Evolutionary conservation across 495 filamentous ascomycete species (phyloP).

Genomic region (Aspergillus mulundensis): DNA sequence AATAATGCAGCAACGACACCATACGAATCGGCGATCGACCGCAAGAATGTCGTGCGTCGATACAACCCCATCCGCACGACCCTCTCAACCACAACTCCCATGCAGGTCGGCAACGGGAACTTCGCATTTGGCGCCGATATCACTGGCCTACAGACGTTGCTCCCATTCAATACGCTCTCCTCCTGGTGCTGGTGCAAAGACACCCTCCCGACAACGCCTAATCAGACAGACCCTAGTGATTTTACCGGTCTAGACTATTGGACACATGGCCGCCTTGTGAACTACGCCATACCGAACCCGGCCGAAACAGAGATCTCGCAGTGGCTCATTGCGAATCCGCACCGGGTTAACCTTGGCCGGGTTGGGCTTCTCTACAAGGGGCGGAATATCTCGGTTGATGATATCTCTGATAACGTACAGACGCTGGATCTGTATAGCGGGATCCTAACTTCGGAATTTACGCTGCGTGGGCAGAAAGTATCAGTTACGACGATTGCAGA

Average conservation of each 20-base stretch:
- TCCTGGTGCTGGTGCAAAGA: constrained; percentile 10
- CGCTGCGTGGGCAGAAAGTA: background rate
- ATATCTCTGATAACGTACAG: constrained; percentile 5
- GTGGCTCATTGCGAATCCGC: constrained; percentile 19
- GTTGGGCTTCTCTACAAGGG: constrained; percentile 14
- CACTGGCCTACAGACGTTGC: constrained; percentile 19
- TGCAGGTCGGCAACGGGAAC: constrained; percentile 21
- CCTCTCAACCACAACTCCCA: constrained; percentile 16
- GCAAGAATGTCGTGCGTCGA: background rate
- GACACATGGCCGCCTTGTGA: constrained; percentile 18
- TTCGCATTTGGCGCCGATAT: constrained; percentile 23
- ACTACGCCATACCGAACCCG: constrained; percentile 17
- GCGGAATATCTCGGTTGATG: constrained; percentile 7
- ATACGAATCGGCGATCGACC: background rate
- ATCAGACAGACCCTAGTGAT: constrained; percentile 4
- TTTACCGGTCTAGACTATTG: constrained; percentile 18
- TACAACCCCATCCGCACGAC: constrained; percentile 18
- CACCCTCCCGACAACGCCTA: background rate
- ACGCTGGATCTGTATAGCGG: constrained; percentile 16
- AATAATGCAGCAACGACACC: background rate
- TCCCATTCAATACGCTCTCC: constrained; percentile 14
- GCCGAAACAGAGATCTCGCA: constrained; percentile 16
- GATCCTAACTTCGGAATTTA: constrained; percentile 8
- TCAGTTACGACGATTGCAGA: constrained; percentile 1
- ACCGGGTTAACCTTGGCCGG: constrained; percentile 14